Conservation (phyloP, 169 alveolate genomes). For the Plasmodium inui region DNA sequence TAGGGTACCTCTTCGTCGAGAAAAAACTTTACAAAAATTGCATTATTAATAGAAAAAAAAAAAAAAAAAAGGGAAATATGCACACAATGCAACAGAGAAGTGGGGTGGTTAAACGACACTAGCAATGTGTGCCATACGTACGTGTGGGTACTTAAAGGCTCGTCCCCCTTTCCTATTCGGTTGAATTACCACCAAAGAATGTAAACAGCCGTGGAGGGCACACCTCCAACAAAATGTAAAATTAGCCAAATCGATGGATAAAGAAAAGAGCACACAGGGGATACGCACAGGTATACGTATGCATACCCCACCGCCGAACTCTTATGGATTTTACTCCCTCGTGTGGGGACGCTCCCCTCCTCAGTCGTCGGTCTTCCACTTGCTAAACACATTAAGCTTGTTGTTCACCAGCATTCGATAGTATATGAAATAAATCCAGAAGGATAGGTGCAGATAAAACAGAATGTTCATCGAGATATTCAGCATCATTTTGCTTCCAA, state of each 20-base stretch:
- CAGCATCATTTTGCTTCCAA: slow-evolving; percentile 85
- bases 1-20: no score
- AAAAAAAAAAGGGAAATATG: not conserved
- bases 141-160: not conserved
- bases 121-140: not conserved
- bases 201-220: not conserved
- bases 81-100: not conserved
- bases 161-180: not conserved
- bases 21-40: no score
- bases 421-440: slow-evolving; percentile 80
- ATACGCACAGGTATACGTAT: not conserved
- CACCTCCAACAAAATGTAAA: not conserved
- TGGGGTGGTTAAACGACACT: not conserved
- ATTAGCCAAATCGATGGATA: not conserved
- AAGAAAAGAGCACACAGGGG: not conserved
- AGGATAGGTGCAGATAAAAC: slow-evolving; percentile 82
- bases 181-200: not conserved
- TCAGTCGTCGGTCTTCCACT: slow-evolving; percentile 81
- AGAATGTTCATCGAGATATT: slow-evolving; percentile 78
- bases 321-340: not conserved
- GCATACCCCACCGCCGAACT: not conserved
- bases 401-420: slow-evolving; percentile 82
- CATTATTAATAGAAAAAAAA: not conserved
- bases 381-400: slow-evolving; percentile 84
- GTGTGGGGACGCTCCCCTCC: not conserved